Conservation (phyloP, 1,139 yeast species). For the Debaryomyces subglobosus region DNA sequence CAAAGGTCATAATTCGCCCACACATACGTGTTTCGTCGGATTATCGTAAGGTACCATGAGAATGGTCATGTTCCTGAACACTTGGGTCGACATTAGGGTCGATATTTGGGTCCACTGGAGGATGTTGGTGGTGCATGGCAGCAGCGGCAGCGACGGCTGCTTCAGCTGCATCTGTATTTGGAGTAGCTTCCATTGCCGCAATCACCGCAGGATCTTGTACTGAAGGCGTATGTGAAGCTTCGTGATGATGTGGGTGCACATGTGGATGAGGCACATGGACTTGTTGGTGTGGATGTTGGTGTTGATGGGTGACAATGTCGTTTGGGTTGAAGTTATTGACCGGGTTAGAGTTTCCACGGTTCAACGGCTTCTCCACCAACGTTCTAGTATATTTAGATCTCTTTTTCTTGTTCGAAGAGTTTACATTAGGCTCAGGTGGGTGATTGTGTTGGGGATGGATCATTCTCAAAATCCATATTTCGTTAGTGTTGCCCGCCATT, state of each 20-base stretch:
- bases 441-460: conserved; percentile 52
- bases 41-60: conserved; percentile 25
- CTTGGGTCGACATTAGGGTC: conserved; percentile 52
- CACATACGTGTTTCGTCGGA: background rate
- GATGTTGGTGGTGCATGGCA: conserved; percentile 25
- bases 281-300: conserved; percentile 17
- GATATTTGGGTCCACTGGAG: conserved; percentile 44
- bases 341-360: conserved; percentile 27
- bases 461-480: conserved; percentile 55
- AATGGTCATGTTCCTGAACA: conserved; percentile 48
- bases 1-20: conserved; percentile 1
- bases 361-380: conserved; percentile 51
- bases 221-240: conserved; percentile 32
- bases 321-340: conserved; percentile 24
- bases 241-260: conserved; percentile 23
- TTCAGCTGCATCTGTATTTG: conserved; percentile 31
- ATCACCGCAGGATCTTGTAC: conserved; percentile 50
- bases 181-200: conserved; percentile 48
- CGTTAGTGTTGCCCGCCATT: conserved; percentile 19
- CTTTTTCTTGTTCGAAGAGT: conserved; percentile 36
- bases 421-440: conserved; percentile 45
- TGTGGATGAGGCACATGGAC: conserved; percentile 16
- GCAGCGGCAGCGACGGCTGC: conserved; percentile 37
- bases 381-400: conserved; percentile 45
- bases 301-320: conserved; percentile 23